Base-by-base conservation (phyloP, 2,329 filamentous ascomycete genomes). In the Chrysosporium keratinophilum region DNA sequence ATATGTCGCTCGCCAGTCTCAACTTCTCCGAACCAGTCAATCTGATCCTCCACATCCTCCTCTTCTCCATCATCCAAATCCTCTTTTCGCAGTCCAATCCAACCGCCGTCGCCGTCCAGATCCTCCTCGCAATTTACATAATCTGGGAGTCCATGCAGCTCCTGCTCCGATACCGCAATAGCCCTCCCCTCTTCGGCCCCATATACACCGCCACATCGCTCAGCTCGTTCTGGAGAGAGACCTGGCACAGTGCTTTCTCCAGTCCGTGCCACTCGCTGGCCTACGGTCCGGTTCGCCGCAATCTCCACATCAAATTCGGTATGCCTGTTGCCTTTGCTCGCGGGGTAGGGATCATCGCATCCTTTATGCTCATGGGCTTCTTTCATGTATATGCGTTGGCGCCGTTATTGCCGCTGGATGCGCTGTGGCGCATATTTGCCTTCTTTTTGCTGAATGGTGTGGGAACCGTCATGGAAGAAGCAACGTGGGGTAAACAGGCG, bases 181-280 rank as follows among this genome's bases (percentile, higher is more conserved):
- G 65, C 50, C 66, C 65, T 12, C 65, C 69, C 15, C 62, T 73
- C 1, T 73, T 73, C 52, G 70, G 69, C 0, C 70, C 69, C 5
- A 54, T 73, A 20, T 73, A 71, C 52, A 57, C 61, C 9, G 65
- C 64, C 5, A 64, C 71, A 51, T 69, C 67, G 42, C 57, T 71
- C 35, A 62, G 63, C 1, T 65, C 65, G 1, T 71, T 70, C 52
- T 73, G 71, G 71, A 69, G 63, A 12, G 69, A 71, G 56, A 71
- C 67, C 15, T 73, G 71, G 71, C 71, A 73, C 49, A 72, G 71
- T 50, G 67, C 64, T 0, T 73, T 72, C 56, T 64, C 69, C 6
- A 64, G 69, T 31, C 70, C 71, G 0, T 72, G 69, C 43, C 64
- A 64, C 5, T 67, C 64, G 5, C 62, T 73, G n/a, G 68, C 66